Base-by-base conservation (phyloP, 345 rosid species). In the Salix brachista region DNA sequence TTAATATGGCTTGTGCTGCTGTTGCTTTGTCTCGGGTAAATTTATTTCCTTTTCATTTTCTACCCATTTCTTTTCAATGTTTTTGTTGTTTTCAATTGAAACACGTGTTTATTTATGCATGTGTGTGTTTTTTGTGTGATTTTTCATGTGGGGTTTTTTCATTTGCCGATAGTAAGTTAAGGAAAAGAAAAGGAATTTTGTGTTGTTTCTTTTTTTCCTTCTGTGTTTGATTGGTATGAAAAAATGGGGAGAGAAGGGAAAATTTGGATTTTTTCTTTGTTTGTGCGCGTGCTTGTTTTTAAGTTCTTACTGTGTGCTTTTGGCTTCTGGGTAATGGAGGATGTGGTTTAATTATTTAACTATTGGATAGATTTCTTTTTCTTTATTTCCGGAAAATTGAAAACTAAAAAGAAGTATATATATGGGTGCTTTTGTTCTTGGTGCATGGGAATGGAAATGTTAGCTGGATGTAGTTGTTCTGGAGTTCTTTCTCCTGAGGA, bases 1-100 rank as follows among this genome's bases (percentile, higher is more conserved):
- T 81, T 76, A 77, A 56, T 28, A 65, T 81, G 28, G 84, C 84
- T 42, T 81, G 84, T 30, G 84, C 84, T 30, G 81, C 81, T 13
- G 84, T 81, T 23, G 81, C 81, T 25, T 46, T 52, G 56, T 77
- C 84, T 36, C 71, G 84, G 74, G 84, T 81, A 77, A 76, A 19
- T 28, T 21, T n/a, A 5, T 67, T 41, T 34, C n/a, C 23, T 70
- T 13, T 71, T 32, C 23, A 36, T 23, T 23, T 54, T 14, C 6
- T 16, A 2, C 46, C 46, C 46, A 3, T 42, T 26, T 16, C 14
- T 6, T 42, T 14, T 8, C 32, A 18, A n/a, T 34, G 2, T 62
- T 4, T 18, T 25, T 50, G n/a, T 7, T 23, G 32, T 41, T 7
- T 8, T 10, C 44, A 16, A n/a, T 62, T 37, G 41, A 32, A 4